Evolutionary conservation across 2,329 filamentous ascomycete genomes (phyloP), one percentile per base, ranked within the genome.

Genomic region (Raffaelea albimanens): DNA sequence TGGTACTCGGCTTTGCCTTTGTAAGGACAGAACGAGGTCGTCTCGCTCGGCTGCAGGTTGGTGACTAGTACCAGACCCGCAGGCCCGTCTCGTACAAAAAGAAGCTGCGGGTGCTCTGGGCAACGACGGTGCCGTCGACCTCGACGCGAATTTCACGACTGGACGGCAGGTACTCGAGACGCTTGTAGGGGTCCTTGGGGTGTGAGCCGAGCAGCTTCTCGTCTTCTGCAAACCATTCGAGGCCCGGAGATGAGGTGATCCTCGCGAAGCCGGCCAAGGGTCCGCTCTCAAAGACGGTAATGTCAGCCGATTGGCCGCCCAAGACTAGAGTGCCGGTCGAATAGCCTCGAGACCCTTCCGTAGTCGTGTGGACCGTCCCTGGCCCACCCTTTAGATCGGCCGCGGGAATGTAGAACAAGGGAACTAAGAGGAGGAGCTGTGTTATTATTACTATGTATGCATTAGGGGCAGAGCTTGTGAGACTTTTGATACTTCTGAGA

Each of bases 1-100:
- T 82, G 83, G 50, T 83, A 85, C 47, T 75, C 68, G 0, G 81
- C 81, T 46, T 74, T 69, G 1, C 82, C 82, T 57, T 85, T 85
- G 55, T 85, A 85, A 2, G 82, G 82, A 59, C 82, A 85, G 45
- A 67, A 63, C 0, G 77, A 81, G n/a, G 58, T 61, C 0, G 73
- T 76, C 2, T 64, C 58, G 53, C 77, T 83, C 7, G 67, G 66
- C 1, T 61, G 60, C 10, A 83, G 61, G 72, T 61, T 0, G 79
- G 73, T 2, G 82, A 52, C 55, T 85, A 85, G 56, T 75, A 82
- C 2, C 82, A 67, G 2, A 71, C 64, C 1, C 77, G 73, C 41
- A 85, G 61, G 1, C 70, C 65, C 1, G 81, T 83, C 60, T 85
- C 82, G 49, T 75, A 67, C 0, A 85, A 60, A 56, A 83, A 78